Conservation (phyloP, 345 rosid genomes). For the Rhodamnia rubescens region DNA sequence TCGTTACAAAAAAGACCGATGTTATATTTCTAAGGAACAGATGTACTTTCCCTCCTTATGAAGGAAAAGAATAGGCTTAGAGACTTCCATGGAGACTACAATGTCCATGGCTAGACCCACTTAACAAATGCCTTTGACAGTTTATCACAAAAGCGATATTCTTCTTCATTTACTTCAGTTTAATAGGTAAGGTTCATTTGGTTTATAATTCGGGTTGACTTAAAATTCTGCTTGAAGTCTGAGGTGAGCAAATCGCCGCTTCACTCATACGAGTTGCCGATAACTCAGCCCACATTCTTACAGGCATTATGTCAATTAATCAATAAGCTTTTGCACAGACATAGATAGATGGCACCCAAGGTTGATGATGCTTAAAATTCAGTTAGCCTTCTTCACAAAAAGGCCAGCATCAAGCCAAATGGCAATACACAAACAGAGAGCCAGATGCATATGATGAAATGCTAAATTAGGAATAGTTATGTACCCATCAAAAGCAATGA, state of each 20-base stretch:
- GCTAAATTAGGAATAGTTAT: too few relatives aligned
- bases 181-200: neutral
- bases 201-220: neutral
- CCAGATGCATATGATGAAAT: too few relatives aligned
- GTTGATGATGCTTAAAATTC: too few relatives aligned
- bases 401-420: too few relatives aligned
- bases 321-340: too few relatives aligned
- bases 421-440: too few relatives aligned
- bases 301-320: too few relatives aligned
- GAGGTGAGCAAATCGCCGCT: accelerated
- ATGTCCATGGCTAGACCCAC: neutral
- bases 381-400: too few relatives aligned
- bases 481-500: too few relatives aligned
- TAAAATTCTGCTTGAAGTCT: neutral
- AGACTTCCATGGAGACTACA: neutral
- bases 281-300: neutral
- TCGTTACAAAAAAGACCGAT: neutral
- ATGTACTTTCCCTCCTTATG: neutral
- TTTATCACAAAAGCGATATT: neutral
- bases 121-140: neutral
- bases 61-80: neutral
- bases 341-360: too few relatives aligned
- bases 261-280: neutral
- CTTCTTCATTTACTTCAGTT: neutral
- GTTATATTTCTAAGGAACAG: neutral